phyloP scores from a whole-genome alignment of 148 eudicot genomes.

The Rhododendron kiyosumense region DNA sequence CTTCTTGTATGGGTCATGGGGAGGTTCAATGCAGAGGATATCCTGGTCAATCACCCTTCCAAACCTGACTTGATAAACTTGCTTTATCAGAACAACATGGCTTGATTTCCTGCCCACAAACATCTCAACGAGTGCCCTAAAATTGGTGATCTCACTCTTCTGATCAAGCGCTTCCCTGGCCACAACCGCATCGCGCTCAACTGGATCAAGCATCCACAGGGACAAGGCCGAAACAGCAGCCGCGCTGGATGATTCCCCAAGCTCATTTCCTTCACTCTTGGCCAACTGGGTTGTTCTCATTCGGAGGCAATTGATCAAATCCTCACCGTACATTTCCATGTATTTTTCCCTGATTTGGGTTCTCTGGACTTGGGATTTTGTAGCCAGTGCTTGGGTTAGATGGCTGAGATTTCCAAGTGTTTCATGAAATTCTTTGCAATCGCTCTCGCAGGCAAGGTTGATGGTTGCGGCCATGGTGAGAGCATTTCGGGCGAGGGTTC shows the following conservation, averaged over 20 bases:
- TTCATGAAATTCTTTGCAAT: slow-evolving; percentile 57
- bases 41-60: slow-evolving; percentile 56
- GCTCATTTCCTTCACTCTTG: background rate
- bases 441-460: slow-evolving; percentile 30
- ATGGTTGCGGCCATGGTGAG: slow-evolving; percentile 16
- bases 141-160: slow-evolving; percentile 25
- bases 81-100: slow-evolving; percentile 56
- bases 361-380: slow-evolving; percentile 27
- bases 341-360: slow-evolving; percentile 43
- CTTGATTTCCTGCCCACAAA: slow-evolving; percentile 71
- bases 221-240: slow-evolving; percentile 20
- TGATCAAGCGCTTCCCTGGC: slow-evolving; percentile 60
- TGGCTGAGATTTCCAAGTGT: slow-evolving; percentile 27
- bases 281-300: background rate
- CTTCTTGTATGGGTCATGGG: slow-evolving; percentile 62
- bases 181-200: slow-evolving; percentile 51
- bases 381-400: slow-evolving; percentile 26
- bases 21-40: slow-evolving; percentile 55
- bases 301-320: slow-evolving; percentile 27
- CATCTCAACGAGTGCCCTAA: slow-evolving; percentile 53
- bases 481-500: slow-evolving; percentile 1
- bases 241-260: background rate
- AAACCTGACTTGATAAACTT: slow-evolving; percentile 50
- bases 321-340: slow-evolving; percentile 51
- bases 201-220: slow-evolving; percentile 46